Evolutionary conservation across 1,284 basidiomycete species (phyloP).

Genomic region (Ustanciosporium gigantosporum): DNA sequence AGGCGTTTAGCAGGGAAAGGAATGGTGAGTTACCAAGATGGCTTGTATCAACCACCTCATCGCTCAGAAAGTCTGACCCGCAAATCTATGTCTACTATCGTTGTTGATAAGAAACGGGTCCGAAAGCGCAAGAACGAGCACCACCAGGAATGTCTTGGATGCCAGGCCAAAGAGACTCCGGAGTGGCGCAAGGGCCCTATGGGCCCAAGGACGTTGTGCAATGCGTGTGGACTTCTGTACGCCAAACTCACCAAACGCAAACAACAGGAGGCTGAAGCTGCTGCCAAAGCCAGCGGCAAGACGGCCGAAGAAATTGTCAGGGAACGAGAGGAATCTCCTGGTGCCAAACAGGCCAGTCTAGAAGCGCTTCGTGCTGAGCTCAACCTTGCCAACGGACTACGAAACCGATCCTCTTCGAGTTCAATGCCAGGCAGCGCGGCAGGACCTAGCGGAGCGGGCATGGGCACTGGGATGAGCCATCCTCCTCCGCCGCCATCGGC

Average conservation of each 20-base stretch:
- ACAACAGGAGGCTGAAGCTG: slow-evolving; percentile 31
- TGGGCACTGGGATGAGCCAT: no score
- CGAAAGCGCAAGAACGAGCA: slow-evolving; percentile 42
- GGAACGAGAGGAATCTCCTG: slow-evolving; percentile 35
- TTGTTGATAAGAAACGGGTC: slow-evolving; percentile 30
- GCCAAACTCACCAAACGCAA: slow-evolving; percentile 49
- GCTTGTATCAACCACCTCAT: background rate
- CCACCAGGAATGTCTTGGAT: slow-evolving; percentile 39
- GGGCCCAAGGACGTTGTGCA: slow-evolving; percentile 54
- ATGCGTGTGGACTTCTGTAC: slow-evolving; percentile 56
- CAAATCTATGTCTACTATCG: no score
- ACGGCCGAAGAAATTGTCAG: slow-evolving; percentile 19
- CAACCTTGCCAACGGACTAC: slow-evolving; percentile 24
- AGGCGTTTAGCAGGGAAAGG: slow-evolving; percentile 32
- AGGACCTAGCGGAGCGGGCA: background rate
- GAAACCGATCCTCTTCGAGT: slow-evolving; percentile 13
- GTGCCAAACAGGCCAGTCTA: slow-evolving; percentile 35
- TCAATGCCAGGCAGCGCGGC: background rate
- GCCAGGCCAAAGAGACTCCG: slow-evolving; percentile 48
- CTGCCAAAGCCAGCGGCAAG: slow-evolving; percentile 30
- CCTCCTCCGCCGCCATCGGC: no score
- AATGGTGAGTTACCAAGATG: slow-evolving; percentile 13
- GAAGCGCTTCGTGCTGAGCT: slow-evolving; percentile 38
- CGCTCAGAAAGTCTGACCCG: no score
- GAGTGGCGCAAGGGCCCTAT: slow-evolving; percentile 59